Conservation (phyloP, 139 green algal genomes). For the Coelastrella sp. region DNA sequence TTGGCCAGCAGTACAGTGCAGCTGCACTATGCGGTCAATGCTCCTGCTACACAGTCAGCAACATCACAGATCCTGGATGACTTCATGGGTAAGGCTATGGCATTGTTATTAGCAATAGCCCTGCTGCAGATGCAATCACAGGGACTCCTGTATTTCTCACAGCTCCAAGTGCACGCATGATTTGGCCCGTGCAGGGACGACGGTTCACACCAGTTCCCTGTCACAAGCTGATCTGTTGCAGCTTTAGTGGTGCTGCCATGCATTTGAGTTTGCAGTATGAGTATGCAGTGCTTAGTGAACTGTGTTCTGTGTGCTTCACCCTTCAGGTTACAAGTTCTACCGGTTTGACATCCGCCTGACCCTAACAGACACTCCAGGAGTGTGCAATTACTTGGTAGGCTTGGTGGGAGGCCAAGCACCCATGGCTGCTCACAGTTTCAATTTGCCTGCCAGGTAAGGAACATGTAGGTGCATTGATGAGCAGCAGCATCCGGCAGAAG, state of each 20-base stretch:
- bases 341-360: conserved; percentile 20
- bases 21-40: conserved; percentile 39
- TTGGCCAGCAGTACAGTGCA: conserved; percentile 27
- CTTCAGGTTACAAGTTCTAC: conserved; percentile 28
- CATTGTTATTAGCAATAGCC: neutral
- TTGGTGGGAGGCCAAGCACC: conserved; percentile 43
- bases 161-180: neutral
- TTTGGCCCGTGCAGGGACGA: neutral
- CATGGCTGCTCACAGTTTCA: conserved; percentile 27
- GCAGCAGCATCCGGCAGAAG: neutral
- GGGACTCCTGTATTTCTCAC: neutral
- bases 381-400: conserved; percentile 38
- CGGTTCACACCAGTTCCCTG: neutral
- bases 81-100: neutral
- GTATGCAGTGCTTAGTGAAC: neutral
- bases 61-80: conserved; percentile 20
- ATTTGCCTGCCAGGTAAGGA: conserved; percentile 32
- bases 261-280: neutral
- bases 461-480: neutral
- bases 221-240: neutral
- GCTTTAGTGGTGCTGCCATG: neutral
- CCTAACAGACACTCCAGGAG: neutral
- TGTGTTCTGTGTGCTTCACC: neutral
- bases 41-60: conserved; percentile 1
- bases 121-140: conserved; percentile 4